Base-by-base conservation (phyloP, 2,329 filamentous ascomycete genomes). In the Bipolaris sorokiniana region DNA sequence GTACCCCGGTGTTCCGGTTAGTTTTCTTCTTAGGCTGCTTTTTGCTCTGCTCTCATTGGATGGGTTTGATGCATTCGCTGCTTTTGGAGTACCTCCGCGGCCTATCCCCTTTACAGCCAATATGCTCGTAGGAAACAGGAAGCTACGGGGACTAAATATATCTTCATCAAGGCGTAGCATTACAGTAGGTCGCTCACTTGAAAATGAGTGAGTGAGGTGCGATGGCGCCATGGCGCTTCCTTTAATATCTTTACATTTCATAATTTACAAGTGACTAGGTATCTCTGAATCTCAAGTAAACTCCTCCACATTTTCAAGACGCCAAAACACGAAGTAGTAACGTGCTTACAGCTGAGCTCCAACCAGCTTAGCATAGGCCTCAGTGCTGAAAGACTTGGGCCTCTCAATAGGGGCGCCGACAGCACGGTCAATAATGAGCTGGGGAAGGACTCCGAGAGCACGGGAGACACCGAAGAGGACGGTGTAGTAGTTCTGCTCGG, bases 401-500 rank as follows among this genome's bases (percentile, higher is more conserved):
- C 95, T 87, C 89, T 99, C 95, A 75, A 99, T 99, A 71, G 95
- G 95, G 70, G 92, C 91, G 78, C 95, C 95, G 69, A 97, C 86
- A 71, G 94, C 95, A 78, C 95, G 94, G 88, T 99, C 95, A 77
- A 99, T 97, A 86, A 99, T 99, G 79, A 99, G 88, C 87, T 99
- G 95, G 74, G 95, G 95, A 76, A 99, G 90, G 69, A 99, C 95
- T 88, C 95, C 95, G 74, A 99, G 91, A 71, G 95, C 95, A 79
- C 95, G 91, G 71, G 93, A 97, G 42, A 99, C 95, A 88, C 95
- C 95, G 81, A 99, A 99, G 77, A 99, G 90, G 63, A 99, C 95
- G 64, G 95, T 99, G 91, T 99, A 99, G 90, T 96, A 99, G 90
- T 89, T 98, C 82, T 95, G 90, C 87, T 99, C 94, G 65, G 91